Conservation (phyloP, 2,329 filamentous ascomycete genomes). For the Penicillium thymicola region DNA sequence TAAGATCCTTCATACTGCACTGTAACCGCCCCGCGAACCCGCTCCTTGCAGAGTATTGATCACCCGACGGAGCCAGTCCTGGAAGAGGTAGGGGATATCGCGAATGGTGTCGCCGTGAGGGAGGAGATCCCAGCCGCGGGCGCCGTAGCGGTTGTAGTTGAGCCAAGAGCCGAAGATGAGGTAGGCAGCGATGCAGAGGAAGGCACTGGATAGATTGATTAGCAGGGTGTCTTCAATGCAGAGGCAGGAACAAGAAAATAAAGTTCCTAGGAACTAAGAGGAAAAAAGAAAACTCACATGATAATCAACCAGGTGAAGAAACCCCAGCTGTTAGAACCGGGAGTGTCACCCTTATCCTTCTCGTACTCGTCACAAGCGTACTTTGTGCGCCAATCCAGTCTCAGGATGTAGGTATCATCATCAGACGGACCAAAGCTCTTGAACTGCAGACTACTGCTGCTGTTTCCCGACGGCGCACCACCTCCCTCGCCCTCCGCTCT, state of each 20-base stretch:
- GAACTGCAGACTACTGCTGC: slow-evolving; percentile 70
- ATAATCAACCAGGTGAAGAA: slow-evolving; percentile 98
- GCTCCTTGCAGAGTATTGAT: slow-evolving; percentile 80
- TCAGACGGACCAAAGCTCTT: slow-evolving; percentile 65
- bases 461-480: slow-evolving; percentile 15
- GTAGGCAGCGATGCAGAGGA: slow-evolving; percentile 81
- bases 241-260: not conserved
- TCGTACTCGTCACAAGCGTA: slow-evolving; percentile 70
- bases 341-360: slow-evolving; percentile 42
- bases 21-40: slow-evolving; percentile 86
- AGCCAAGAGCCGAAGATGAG: slow-evolving; percentile 98
- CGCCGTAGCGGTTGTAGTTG: slow-evolving; percentile 96
- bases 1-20: slow-evolving; percentile 68
- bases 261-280: not conserved
- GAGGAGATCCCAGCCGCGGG: slow-evolving; percentile 88
- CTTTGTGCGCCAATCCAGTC: slow-evolving; percentile 81
- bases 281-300: slow-evolving; percentile 60
- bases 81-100: slow-evolving; percentile 86
- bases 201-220: slow-evolving; percentile 57
- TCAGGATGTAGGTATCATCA: slow-evolving; percentile 61
- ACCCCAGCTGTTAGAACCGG: slow-evolving; percentile 66
- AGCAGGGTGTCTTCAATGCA: not conserved
- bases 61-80: slow-evolving; percentile 79
- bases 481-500: slow-evolving; percentile 19
- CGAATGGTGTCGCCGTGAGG: slow-evolving; percentile 90